A percentile compares a stretch with the other conserved stretches of the same genome.
Evolutionary conservation across 805 yeast species (phyloP).

Genomic region (Ogataea trehaloabstinens): DNA sequence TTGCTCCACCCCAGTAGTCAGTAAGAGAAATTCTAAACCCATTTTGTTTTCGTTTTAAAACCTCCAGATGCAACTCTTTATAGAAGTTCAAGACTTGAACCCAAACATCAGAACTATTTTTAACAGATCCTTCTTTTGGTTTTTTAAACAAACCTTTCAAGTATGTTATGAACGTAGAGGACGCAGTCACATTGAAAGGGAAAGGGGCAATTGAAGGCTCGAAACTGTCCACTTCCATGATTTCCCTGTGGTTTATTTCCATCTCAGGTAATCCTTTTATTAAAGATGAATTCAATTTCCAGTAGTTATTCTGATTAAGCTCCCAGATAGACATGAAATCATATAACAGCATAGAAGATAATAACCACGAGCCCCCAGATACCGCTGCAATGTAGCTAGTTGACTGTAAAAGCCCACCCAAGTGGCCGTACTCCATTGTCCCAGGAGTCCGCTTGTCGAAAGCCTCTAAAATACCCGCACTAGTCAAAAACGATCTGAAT

Average conservation of each 20-base stretch:
- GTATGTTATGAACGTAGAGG: constrained; percentile 11
- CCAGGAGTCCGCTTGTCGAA: constrained; percentile 46
- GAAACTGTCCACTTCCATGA: neutral
- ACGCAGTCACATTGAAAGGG: constrained; percentile 11
- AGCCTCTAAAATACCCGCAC: constrained; percentile 55
- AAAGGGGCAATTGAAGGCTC: constrained; percentile 1
- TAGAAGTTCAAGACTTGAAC: constrained; percentile 43
- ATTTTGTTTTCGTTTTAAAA: constrained; percentile 46
- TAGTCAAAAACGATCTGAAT: constrained; percentile 57
- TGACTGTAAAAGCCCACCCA: constrained; percentile 55
- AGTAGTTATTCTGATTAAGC: constrained; percentile 27
- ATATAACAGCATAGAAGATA: constrained; percentile 44
- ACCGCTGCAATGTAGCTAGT: constrained; percentile 59
- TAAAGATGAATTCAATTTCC: constrained; percentile 48
- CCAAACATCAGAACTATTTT: constrained; percentile 14
- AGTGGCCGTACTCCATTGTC: constrained; percentile 28
- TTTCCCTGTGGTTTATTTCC: constrained; percentile 32
- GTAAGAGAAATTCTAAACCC: constrained; percentile 61
- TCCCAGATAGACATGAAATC: constrained; percentile 36
- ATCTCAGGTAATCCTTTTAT: constrained; percentile 58
- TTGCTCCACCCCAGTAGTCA: constrained; percentile 68
- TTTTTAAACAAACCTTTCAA: constrained; percentile 10
- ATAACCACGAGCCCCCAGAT: constrained; percentile 74
- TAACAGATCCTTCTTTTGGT: constrained; percentile 1
- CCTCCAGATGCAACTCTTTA: constrained; percentile 51